Base-by-base conservation (phyloP, 1,284 basidiomycete genomes). In the Ceratobasidium sp. region DNA sequence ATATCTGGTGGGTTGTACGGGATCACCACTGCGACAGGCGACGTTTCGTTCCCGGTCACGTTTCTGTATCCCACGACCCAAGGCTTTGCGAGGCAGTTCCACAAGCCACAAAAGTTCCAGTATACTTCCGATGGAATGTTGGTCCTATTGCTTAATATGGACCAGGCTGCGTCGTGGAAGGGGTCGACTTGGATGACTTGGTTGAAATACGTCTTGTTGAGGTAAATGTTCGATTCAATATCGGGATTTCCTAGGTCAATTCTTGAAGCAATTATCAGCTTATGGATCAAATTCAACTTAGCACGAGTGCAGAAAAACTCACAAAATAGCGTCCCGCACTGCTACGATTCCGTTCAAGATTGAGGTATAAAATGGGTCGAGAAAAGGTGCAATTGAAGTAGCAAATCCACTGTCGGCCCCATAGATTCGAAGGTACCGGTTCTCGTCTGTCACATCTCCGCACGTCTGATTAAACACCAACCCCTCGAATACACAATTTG, bases 91-190 rank as follows among this genome's bases (percentile, higher is more conserved):
- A 50, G 25, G 20, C 47, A 62, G 8, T 47, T 47, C 52, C 52
- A 54, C n/a, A n/a, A n/a, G 45, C 58, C 45, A 20, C 58, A 38
- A 29, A 47, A 62, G 31, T 20, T n/a, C 22, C 52, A 54, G 31
- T 27, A 54, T 32, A 32, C 12, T 17, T 10, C 3, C n/a, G n/a
- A n/a, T n/a, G n/a, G n/a, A n/a, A n/a, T n/a, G 13, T 3, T 54
- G 8, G 3, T 13, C 29, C 32, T 4, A 25, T 17, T 43, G 10
- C 20, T 8, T 5, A 22, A 38, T 10, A 55, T 12, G 4, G 22
- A 7, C n/a, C 12, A 4, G 6, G 6, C 10, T 5, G 22, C n/a
- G 17, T 22, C 8, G 12, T 55, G 20, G 17, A 29, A 57, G 2
- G 4, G 4, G 25, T 57, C 55, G 31, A 34, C 7, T 10, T 5